Evolutionary conservation across 169 alveolate genomes (phyloP), one percentile per base, ranked within the genome.

Genomic region (Eimeria maxima): DNA sequence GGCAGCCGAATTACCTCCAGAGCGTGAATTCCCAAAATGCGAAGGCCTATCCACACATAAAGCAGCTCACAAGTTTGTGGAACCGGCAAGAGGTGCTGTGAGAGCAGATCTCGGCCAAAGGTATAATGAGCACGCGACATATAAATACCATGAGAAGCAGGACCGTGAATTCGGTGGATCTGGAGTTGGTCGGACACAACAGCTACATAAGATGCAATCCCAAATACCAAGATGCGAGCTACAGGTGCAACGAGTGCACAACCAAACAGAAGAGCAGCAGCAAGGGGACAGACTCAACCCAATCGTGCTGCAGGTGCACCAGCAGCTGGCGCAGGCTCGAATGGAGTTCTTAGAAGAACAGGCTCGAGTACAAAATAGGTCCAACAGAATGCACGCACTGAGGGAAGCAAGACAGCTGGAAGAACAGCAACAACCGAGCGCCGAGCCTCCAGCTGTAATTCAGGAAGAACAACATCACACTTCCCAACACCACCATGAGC

Each of bases 271-370:
- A 45, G 67, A 45, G 89, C 89, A 80, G 89, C 67, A 45, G 24
- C 69, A 50, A 44, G 3, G 69, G n/a, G 27, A 50, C 69, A 45
- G 24, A 27, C 89, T 24, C 47, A 45, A 80, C 45, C 65, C 89
- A 47, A 80, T 47, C 44, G 69, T 80, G 69, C 69, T n/a, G 89
- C 89, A 80, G 89, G 89, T 80, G 69, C 67, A 80, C 69, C 89
- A 80, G 45, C 89, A 80, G 69, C 24, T 80, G 69, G 69, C 44
- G 8, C 89, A 80, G 69, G 89, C 89, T 24, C 89, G 89, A 22
- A 18, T 80, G 65, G 69, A 80, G 42, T 47, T 80, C 67, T 50
- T 80, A 47, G 89, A 24, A 45, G 89, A 80, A 55, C 45, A 4
- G 45, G 7, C 67, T 45, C 89, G 83, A 18, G 83, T 27, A 53